Base-by-base conservation (phyloP, 768 basidiomycete genomes). In the Harrya chromipes region DNA sequence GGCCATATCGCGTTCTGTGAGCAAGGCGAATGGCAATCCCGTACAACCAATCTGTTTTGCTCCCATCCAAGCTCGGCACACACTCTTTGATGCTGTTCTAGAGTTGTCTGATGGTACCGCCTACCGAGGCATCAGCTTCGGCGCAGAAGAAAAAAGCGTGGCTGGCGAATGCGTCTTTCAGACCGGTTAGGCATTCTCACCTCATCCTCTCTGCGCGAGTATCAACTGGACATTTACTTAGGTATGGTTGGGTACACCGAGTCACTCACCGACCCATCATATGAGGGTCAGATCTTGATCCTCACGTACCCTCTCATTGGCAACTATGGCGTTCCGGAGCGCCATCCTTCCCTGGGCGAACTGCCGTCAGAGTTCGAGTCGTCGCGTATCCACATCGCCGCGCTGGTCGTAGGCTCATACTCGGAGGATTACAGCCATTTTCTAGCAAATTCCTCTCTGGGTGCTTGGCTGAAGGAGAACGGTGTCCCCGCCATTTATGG, bases 171-270 rank as follows among this genome's bases (percentile, higher is more conserved):
- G 97, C 70, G 97, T 99, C 64, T 99, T 99, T 74, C 95, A 97
- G 75, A 99, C 97, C 35, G 97, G 97, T 94, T 63, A 67, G 86
- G 59, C 62, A 40, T 54, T 44, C 49, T 54, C 43, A 52, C 20
- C 19, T 50, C 23, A 45, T 53, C 33, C 37, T 43, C 27, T 36
- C 39, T 35, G 20, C 47, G 45, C 44, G 42, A 39, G 43, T 49
- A 56, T 57, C 50, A 63, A 62, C 48, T 41, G 20, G 27, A 39
- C 20, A 39, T 54, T 33, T 33, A 33, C 33, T 46, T 63, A 99
- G 97, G 97, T 48, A 98, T 99, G 95, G 94, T 98, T 49, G 97
- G 97, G 26, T 99, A 99, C 70, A 93, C 92, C 33, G 97, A 98
- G 64, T 97, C 95, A 17, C 75, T 98, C 59, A 99, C 97, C 39